Percentiles rank a stretch among this genome's conserved stretches.
Conservation (phyloP, 306 rosid species). For the Pyrus betulifolia region DNA sequence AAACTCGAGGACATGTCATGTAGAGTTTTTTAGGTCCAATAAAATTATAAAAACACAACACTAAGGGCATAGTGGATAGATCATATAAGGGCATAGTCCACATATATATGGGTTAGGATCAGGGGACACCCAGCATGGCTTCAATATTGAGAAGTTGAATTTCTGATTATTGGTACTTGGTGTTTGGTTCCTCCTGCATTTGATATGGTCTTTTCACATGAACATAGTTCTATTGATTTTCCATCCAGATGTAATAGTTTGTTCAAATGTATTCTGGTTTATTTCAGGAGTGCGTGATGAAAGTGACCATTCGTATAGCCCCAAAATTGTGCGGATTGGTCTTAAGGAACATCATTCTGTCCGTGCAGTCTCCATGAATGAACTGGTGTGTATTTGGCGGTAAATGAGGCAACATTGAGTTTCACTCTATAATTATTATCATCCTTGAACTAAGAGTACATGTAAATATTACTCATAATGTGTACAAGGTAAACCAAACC, state of each 20-base stretch:
- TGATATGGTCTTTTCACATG: no score
- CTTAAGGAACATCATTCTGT: slow-evolving; percentile 85
- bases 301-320: slow-evolving; percentile 60
- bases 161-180: no score
- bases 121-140: neutral
- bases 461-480: neutral
- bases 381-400: slow-evolving; percentile 53
- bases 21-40: no score
- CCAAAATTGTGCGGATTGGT: slow-evolving; percentile 89
- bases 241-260: neutral
- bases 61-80: neutral
- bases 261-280: slow-evolving; percentile 2
- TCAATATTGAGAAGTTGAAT: neutral
- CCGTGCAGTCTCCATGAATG: slow-evolving; percentile 68
- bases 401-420: slow-evolving; percentile 3
- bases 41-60: no score
- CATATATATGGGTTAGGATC: no score
- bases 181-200: no score
- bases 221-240: neutral
- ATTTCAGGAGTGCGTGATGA: slow-evolving; percentile 85
- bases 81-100: neutral
- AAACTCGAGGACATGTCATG: no score
- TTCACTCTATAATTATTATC: slow-evolving; percentile 13
- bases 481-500: neutral
- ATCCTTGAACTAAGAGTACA: neutral